Conservation (phyloP, 768 basidiomycete genomes). For the Rhizopogon vesiculosus region DNA sequence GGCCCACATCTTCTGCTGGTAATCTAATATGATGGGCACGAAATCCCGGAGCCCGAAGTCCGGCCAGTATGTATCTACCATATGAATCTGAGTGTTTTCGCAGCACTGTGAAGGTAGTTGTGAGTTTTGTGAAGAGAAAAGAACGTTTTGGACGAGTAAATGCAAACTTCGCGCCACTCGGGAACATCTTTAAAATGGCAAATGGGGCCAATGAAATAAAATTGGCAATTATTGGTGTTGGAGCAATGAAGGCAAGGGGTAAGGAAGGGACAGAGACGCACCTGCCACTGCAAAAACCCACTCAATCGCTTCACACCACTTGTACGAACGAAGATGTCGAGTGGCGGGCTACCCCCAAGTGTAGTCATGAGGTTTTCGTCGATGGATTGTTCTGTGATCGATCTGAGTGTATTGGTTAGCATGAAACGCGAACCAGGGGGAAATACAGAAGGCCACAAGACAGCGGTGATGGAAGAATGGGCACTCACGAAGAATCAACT, state of each 20-base stretch:
- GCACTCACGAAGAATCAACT: constrained; percentile 22
- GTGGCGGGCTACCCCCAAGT: constrained; percentile 62
- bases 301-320: constrained; percentile 87
- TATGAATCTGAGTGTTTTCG: constrained; percentile 84
- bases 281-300: constrained; percentile 97
- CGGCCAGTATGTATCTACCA: constrained; percentile 85
- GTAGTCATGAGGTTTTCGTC: constrained; percentile 64
- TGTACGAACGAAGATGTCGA: constrained; percentile 89
- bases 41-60: constrained; percentile 87
- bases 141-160: background rate
- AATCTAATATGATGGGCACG: constrained; percentile 82
- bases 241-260: background rate
- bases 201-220: constrained; percentile 22
- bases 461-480: background rate
- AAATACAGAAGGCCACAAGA: background rate
- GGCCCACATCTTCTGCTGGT: constrained; percentile 58
- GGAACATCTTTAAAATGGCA: constrained; percentile 35
- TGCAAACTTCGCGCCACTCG: constrained; percentile 6
- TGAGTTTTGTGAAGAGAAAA: background rate
- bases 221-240: background rate
- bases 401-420: background rate
- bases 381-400: background rate
- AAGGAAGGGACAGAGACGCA: constrained; percentile 29
- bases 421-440: background rate
- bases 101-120: constrained; percentile 46